Evolutionary conservation across 495 filamentous ascomycete species (phyloP), one percentile per base, ranked within the genome.

Genomic region (Parathielavia appendiculata): DNA sequence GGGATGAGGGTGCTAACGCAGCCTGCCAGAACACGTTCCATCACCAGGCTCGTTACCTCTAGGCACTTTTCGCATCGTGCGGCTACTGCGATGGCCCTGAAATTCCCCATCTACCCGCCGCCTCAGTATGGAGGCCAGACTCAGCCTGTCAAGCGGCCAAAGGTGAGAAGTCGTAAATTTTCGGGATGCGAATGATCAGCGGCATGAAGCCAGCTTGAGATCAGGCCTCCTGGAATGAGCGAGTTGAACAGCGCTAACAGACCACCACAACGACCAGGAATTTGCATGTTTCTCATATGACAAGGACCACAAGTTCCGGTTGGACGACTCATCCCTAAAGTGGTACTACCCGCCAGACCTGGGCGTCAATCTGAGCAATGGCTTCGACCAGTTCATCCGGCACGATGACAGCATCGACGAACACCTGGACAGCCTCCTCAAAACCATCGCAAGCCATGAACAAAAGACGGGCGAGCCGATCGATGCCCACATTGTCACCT

Each of bases 201-300:
- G 39, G 13, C 1, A 41, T 41, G 39, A 41, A 7, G 35, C 35
- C 35, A 14, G 35, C 9, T 10, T 38, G 35, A 30, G 13, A 19
- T 30, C 13, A 48, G 3, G 26, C 6, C 26, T 30, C 26, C 26
- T 6, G 26, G 26, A 5, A 51, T 10, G 10, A 49, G 22, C 14
- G 17, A 32, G 12, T 26, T 5, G 32, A 8, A 19, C 35, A 30
- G 7, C n/a, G 38, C 32, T 17, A 35, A 38, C 36, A 30, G 16
- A 32, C 35, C 13, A 34, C 19, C 22, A 7, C 8, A 2, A 12
- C 13, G 19, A 30, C 23, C 43, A 91, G 86, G 93, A 98, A 74
- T 89, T 97, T 51, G 78, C 89, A 2, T 88, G 76, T 68, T 98
- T 97, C 70, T 97, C 92, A 0, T 97, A 91, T 71, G 90, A 97